These are phyloP conservation scores for Coemansia asiatica DNA, from an alignment of 192 early-diverging fungal genomes.

Conservation along the genomic window DNA sequence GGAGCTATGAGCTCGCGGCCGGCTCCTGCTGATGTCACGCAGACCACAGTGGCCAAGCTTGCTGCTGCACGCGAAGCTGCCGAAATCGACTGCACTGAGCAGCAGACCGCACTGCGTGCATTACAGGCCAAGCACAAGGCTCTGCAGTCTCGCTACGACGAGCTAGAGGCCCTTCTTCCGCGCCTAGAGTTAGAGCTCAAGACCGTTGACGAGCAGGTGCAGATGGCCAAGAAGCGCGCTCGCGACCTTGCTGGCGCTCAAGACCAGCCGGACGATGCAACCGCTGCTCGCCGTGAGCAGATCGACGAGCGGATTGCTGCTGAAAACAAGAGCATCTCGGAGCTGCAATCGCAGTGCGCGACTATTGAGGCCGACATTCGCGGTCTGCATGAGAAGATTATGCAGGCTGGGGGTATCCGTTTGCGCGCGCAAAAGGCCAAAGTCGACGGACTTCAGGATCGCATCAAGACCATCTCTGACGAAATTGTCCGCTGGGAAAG, in stretches of 20 bases:
- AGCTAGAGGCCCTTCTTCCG: constrained; percentile 62
- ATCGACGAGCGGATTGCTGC: constrained; percentile 52
- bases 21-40: constrained; percentile 55
- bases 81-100: constrained; percentile 58
- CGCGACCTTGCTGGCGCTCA: constrained; percentile 37
- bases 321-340: constrained; percentile 48
- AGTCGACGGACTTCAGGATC: constrained; percentile 76
- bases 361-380: constrained; percentile 78
- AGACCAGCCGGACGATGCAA: constrained; percentile 38
- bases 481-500: constrained; percentile 73
- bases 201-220: constrained; percentile 63
- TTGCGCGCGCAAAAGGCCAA: constrained; percentile 83
- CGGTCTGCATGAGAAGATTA: constrained; percentile 82
- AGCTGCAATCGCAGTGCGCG: constrained; percentile 59
- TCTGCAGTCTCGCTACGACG: constrained; percentile 57
- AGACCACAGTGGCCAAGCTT: constrained; percentile 59
- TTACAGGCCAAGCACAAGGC: constrained; percentile 37
- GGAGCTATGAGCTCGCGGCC: constrained; percentile 88
- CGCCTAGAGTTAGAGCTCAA: constrained; percentile 75
- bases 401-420: constrained; percentile 86
- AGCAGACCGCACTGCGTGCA: constrained; percentile 35
- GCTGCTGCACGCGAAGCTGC: constrained; percentile 61
- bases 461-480: constrained; percentile 68
- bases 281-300: constrained; percentile 36
- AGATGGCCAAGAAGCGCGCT: constrained; percentile 68